These are phyloP conservation scores for Gentiana dahurica DNA, from an alignment of 257 asterid species.

Conservation along the genomic window DNA sequence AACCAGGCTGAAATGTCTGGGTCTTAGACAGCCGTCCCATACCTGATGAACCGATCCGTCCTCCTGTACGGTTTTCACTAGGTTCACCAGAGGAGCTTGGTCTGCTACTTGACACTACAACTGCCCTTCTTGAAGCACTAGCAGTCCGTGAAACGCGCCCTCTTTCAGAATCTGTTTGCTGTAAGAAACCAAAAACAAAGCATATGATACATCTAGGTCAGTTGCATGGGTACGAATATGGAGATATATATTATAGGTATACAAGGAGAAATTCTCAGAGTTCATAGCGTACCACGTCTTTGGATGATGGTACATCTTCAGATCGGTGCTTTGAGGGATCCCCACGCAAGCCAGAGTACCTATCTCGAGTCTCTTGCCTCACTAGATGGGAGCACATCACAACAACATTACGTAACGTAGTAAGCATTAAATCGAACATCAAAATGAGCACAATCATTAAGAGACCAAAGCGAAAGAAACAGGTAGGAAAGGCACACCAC, in stretches of 20 bases:
- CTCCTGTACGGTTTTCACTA: conserved; percentile 32
- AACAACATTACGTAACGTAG: too few relatives aligned
- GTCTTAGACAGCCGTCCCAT: conserved; percentile 40
- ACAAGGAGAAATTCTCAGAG: background rate
- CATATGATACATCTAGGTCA: background rate
- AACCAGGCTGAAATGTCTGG: conserved; percentile 52
- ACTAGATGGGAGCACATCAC: conserved; percentile 19
- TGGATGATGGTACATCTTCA: conserved; percentile 50
- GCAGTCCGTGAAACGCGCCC: conserved; percentile 48
- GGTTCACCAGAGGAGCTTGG: conserved; percentile 75
- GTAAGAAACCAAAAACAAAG: conserved; percentile 13
- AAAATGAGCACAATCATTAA: too few relatives aligned
- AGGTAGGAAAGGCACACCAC: too few relatives aligned
- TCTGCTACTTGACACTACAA: conserved; percentile 43
- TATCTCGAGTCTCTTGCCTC: conserved; percentile 59
- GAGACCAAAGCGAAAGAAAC: too few relatives aligned
- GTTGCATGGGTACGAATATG: background rate
- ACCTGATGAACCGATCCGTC: conserved; percentile 52
- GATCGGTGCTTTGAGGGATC: conserved; percentile 51
- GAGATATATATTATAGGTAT: background rate
- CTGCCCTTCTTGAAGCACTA: conserved; percentile 57
- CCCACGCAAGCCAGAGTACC: conserved; percentile 47
- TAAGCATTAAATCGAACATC: background rate
- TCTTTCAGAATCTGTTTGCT: conserved; percentile 54
- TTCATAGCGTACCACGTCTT: conserved; percentile 42